Evolutionary conservation across 2,329 filamentous ascomycete genomes (phyloP), one percentile per base, ranked within the genome.

Genomic region (Ophiosphaerella korrae): DNA sequence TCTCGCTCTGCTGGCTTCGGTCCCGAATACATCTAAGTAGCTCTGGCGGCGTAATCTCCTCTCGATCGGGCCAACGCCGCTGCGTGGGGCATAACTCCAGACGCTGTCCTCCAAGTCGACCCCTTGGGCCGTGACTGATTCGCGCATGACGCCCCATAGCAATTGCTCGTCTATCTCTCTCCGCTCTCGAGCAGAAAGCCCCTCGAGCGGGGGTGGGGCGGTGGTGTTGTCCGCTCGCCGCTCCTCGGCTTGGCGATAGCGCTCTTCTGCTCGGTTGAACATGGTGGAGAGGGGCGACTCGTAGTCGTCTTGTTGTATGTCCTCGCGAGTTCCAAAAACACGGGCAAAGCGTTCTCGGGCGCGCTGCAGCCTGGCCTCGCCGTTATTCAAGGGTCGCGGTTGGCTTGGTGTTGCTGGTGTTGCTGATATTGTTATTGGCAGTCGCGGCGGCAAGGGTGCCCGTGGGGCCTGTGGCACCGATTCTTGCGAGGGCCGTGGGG

Each of bases 241-340:
- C 34, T 66, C 68, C 52, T 80, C 77, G 1, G 76, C 77, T 42
- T 68, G 71, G 29, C 71, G 68, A 55, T 78, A 78, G 6, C 77
- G 68, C 14, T 74, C 74, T 50, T 66, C 71, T 1, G 78, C 78
- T 42, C 78, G 61, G 14, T 66, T 73, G 60, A 78, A 81, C 75
- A 81, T 76, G 52, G 72, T 70, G 14, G 75, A 73, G 11, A 81
- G 75, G 0, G 78, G 78, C n/a, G 75, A 78, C 48, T 77, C 73
- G 55, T 80, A 80, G 29, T 77, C 73, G 3, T 78, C 77, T 3
- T 71, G 72, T n/a, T 76, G 64, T 44, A 80, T 68, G 9, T 80
- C 77, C 53, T 80, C 78, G 9, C 77, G 63, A 0, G 74, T 75
- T 12, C 78, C 78, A 50, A 80, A 80, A 0, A 80, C 59, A 8